Conservation (phyloP, 2,329 filamentous ascomycete genomes). For the Erysiphe pulchra region DNA sequence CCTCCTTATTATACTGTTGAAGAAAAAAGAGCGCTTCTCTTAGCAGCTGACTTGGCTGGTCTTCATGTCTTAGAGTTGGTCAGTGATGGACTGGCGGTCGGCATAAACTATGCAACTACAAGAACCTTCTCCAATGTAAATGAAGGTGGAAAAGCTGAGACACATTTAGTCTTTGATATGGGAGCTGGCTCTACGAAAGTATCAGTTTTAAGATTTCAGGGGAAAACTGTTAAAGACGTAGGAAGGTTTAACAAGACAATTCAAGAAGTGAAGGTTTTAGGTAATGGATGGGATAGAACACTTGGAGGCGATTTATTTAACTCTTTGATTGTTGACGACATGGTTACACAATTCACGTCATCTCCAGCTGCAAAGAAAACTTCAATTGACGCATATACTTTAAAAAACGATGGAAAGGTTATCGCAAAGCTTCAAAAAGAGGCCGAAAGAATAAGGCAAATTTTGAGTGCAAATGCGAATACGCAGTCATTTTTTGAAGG, state of each 20-base stretch:
- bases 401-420: slow-evolving; percentile 56
- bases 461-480: slow-evolving; percentile 80
- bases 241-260: slow-evolving; percentile 91
- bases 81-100: slow-evolving; percentile 77
- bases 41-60: slow-evolving; percentile 69
- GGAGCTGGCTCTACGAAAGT: slow-evolving; percentile 85
- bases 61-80: slow-evolving; percentile 65
- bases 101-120: slow-evolving; percentile 80
- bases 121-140: slow-evolving; percentile 68
- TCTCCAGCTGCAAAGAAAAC: slow-evolving; percentile 40
- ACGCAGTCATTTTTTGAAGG: slow-evolving; percentile 63
- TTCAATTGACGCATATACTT: slow-evolving; percentile 31
- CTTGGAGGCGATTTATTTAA: slow-evolving; percentile 82
- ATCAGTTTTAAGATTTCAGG: slow-evolving; percentile 72
- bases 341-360: slow-evolving; percentile 54
- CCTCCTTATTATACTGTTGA: slow-evolving; percentile 76
- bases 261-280: slow-evolving; percentile 78
- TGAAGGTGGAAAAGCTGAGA: slow-evolving; percentile 65
- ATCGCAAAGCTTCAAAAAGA: slow-evolving; percentile 85
- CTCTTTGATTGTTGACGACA: slow-evolving; percentile 66
- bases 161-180: slow-evolving; percentile 93
- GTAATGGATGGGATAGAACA: slow-evolving; percentile 66
- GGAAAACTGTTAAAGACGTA: slow-evolving; percentile 67
- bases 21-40: slow-evolving; percentile 64
- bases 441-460: slow-evolving; percentile 61